Base-by-base conservation (phyloP, 306 rosid species). In the Dalbergia cochinchinensis region DNA sequence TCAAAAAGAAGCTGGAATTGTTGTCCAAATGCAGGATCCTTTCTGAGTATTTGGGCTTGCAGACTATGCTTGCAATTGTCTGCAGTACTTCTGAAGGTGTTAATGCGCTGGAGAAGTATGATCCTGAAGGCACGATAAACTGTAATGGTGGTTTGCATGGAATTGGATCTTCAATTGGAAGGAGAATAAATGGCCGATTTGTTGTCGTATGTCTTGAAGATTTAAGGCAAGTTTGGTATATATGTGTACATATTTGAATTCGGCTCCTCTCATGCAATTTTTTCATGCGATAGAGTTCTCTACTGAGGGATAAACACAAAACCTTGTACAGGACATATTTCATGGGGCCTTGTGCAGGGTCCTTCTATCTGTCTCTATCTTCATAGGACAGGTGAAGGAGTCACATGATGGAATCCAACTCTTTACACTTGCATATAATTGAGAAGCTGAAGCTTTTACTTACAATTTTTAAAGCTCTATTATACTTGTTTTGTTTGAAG, bases 41-140 rank as follows among this genome's bases (percentile, higher is more conserved):
- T 69, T 89, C 98, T 9, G 97, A 92, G 89, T 90, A 70, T 84
- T 44, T 94, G 82, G 98, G 97, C 64, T 66, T 80, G 83, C 87
- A 92, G 80, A 85, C 90, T 42, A 94, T 94, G 97, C 90, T 94
- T 74, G 92, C 91, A 62, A 85, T 94, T 79, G 98, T 94, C 45
- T 91, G 97, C 83, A 85, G 80, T 78, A 86, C 95, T 7, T 42
- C 68, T 69, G 94, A 90, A 78, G 95, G 89, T 2, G 85, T 90
- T 60, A 85, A 84, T 82, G 90, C 90, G 33, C 84, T 94, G 71
- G 98, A 92, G 87, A 88, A 75, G 82, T 91, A 92, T 70, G 88
- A 90, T 51, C 68, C 47, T n/a, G 89, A 91, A 60, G 98, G 94
- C 78, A 72, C 18, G 57, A 80, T 94, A 85, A 87, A 89, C 79